Evolutionary conservation across 345 rosid species (phyloP).

Genomic region (rapeseed (Brassica napus)): DNA sequence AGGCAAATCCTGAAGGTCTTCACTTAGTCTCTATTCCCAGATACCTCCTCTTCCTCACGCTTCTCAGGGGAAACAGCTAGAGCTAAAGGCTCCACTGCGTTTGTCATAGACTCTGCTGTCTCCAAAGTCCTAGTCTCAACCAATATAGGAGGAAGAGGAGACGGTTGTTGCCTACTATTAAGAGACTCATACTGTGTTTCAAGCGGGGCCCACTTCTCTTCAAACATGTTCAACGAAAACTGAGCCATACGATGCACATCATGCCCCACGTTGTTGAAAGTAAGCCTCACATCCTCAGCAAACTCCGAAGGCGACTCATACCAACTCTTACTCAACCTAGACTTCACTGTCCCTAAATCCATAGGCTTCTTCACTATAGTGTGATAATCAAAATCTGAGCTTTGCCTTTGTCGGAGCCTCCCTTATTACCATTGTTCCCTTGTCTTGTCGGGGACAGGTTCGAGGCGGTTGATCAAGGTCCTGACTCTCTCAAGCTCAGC

Average conservation of each 20-base stretch:
- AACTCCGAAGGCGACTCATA: slow-evolving; percentile 73
- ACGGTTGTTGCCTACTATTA: no score
- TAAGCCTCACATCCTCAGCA: slow-evolving; percentile 82
- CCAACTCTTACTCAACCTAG: slow-evolving; percentile 58
- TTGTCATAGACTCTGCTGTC: slow-evolving; percentile 50
- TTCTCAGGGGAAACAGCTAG: slow-evolving; percentile 40
- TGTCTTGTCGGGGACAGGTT: slow-evolving; percentile 33
- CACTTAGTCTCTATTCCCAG: slow-evolving; percentile 59
- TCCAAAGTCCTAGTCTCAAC: slow-evolving; percentile 42
- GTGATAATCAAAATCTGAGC: slow-evolving; percentile 64
- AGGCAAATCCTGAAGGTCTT: slow-evolving; percentile 70
- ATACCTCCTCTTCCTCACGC: slow-evolving; percentile 42
- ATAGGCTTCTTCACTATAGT: slow-evolving; percentile 75
- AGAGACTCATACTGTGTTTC: no score
- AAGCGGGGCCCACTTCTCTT: background rate
- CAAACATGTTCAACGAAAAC: slow-evolving; percentile 56
- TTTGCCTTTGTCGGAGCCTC: no score
- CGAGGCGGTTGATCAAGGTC: slow-evolving; percentile 38
- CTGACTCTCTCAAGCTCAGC: slow-evolving; percentile 38
- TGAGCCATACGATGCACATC: slow-evolving; percentile 84
- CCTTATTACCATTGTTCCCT: slow-evolving; percentile 18
- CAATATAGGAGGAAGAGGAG: slow-evolving; percentile 21
- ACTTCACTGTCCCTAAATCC: slow-evolving; percentile 92
- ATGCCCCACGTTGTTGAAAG: slow-evolving; percentile 77
- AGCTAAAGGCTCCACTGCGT: slow-evolving; percentile 42